Conservation (phyloP, 352 stramenopile species). For the Globisporangium okanoganense region DNA sequence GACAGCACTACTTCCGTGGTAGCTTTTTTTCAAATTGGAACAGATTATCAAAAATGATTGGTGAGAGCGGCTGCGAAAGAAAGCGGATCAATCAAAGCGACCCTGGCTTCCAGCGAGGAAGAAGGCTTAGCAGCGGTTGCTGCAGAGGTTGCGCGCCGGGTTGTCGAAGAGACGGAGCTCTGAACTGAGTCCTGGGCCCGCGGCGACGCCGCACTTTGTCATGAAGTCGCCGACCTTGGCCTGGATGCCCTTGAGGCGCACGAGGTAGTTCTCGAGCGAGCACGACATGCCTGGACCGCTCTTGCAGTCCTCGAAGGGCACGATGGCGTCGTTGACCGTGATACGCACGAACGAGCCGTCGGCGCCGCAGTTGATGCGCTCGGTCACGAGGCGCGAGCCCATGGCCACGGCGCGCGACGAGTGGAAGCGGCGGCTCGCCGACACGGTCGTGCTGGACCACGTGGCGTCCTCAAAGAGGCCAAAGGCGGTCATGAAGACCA, state of each 20-base stretch:
- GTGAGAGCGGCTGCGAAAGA: not conserved
- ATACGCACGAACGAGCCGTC: slow-evolving; percentile 41
- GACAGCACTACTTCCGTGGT: not conserved
- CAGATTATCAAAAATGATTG: not conserved
- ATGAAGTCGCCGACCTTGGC: slow-evolving; percentile 42
- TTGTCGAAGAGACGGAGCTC: slow-evolving; percentile 43
- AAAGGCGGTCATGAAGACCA: slow-evolving; percentile 37
- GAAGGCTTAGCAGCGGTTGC: slow-evolving; percentile 3
- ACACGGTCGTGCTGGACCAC: slow-evolving; percentile 32
- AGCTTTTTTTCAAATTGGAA: not conserved
- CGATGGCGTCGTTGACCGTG: slow-evolving; percentile 46
- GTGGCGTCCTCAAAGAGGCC: slow-evolving; percentile 40
- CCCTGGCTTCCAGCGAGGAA: not conserved
- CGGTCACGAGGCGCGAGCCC: slow-evolving; percentile 40
- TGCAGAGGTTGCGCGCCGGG: slow-evolving; percentile 39
- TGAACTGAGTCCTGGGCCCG: slow-evolving; percentile 26
- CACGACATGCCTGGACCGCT: slow-evolving; percentile 46
- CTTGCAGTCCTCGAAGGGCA: slow-evolving; percentile 37
- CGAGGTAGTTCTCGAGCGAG: slow-evolving; percentile 31
- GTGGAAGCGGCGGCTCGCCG: slow-evolving; percentile 32
- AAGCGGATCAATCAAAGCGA: not conserved
- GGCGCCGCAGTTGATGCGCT: slow-evolving; percentile 36
- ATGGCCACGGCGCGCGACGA: slow-evolving; percentile 42
- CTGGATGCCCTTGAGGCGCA: slow-evolving; percentile 35
- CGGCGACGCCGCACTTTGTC: slow-evolving; percentile 30